Base-by-base conservation (phyloP, 768 basidiomycete genomes). In the Brasilioporus rufonigricans region DNA sequence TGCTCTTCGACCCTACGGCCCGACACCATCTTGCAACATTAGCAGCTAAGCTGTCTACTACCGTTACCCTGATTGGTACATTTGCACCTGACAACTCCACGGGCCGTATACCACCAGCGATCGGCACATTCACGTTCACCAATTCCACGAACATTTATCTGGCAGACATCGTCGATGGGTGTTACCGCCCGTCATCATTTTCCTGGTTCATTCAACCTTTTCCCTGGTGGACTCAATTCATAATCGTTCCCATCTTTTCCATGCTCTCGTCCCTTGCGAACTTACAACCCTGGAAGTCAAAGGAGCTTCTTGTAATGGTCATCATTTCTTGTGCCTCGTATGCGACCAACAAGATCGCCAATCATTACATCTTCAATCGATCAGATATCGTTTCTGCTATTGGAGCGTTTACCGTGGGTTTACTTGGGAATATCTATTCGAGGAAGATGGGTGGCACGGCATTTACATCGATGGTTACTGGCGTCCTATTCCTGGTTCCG, bases 391-490 rank as follows among this genome's bases (percentile, higher is more conserved):
- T 91, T 18, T 89, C 88, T 50, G 87, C 89, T 11, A 89, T 93
- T 63, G 91, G 91, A 1, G 89, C 91, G 18, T 91, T 91, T 60
- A 87, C 85, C 1, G 85, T 90, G 19, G 89, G 90, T 21, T 58
- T 91, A 27, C 72, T 91, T 19, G 91, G 90, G 4, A 92, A 92
- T 62, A 70, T 87, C 2, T 92, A 92, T 69, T 92, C 91, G 38
- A 79, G 91, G 44, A 83, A 82, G 66, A 86, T 89, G 80, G 81
- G 87, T 9, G 91, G 91, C 9, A 93, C 91, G 4, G 91, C 91
- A 19, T 93, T 93, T 71, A 91, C 91, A 11, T 85, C 85, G 2
- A 94, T 94, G 92, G 89, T 93, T 38, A 89, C 91, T 24, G 91
- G 91, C 36, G 90, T 94, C 6, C 69, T 92, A 58, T 91, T 94